Conservation (phyloP, 2,329 filamentous ascomycete genomes). For the Calonectria montana region DNA sequence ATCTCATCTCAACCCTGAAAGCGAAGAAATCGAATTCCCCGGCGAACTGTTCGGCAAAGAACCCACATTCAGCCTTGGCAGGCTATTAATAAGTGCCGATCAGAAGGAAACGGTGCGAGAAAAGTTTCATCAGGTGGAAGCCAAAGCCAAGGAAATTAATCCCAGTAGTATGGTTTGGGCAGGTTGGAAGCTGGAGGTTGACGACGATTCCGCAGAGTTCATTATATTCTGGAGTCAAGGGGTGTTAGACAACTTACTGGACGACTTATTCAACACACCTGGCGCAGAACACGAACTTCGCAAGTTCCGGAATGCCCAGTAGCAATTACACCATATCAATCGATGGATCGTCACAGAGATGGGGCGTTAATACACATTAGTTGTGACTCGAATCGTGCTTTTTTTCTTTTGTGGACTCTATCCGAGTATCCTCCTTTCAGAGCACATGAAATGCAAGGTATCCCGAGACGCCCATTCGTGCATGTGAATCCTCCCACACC, state of each 20-base stretch:
- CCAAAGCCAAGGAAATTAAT: constrained; percentile 43
- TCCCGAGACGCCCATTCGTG: constrained; percentile 67
- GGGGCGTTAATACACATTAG: constrained; percentile 12
- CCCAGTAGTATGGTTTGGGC: constrained; percentile 49
- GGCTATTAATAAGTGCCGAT: constrained; percentile 45
- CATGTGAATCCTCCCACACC: constrained; percentile 50
- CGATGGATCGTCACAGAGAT: constrained; percentile 20
- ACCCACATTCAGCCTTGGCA: constrained; percentile 49
- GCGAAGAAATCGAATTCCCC: constrained; percentile 36
- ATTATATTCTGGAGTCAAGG: constrained; percentile 54
- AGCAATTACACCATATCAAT: constrained; percentile 25
- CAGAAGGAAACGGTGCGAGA: constrained; percentile 48
- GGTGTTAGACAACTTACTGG: constrained; percentile 48
- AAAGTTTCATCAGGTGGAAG: constrained; percentile 49
- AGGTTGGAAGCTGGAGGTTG: constrained; percentile 57
- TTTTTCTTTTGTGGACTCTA: constrained; percentile 50
- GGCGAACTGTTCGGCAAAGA: constrained; percentile 39
- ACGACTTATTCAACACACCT: constrained; percentile 37
- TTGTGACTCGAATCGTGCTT: constrained; percentile 49
- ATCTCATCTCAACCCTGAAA: constrained; percentile 55
- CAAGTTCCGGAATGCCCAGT: constrained; percentile 41
- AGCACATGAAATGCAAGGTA: constrained; percentile 64
- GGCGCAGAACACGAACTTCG: constrained; percentile 35
- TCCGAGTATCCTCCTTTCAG: constrained; percentile 52
- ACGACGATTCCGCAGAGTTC: constrained; percentile 49